These are phyloP conservation scores for Solanum ossicruentum DNA, from an alignment of 257 asterid species.

Conservation along the genomic window DNA sequence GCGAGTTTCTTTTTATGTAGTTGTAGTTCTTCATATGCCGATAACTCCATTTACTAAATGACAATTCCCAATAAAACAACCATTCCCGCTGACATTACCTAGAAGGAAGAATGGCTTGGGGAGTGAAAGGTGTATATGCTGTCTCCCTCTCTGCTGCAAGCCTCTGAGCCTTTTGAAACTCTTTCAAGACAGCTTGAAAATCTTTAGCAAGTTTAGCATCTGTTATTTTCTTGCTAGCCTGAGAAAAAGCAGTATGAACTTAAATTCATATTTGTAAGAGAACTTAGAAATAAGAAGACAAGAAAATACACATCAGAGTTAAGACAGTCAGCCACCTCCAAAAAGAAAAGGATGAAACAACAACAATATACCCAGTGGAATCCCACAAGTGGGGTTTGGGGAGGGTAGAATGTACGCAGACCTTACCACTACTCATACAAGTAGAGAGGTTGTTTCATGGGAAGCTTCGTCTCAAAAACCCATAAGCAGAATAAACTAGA, in stretches of 20 bases:
- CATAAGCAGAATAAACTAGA: too few species aligned
- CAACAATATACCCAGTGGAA: too few species aligned
- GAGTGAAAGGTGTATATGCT: slow-evolving; percentile 57
- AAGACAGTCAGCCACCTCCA: background rate
- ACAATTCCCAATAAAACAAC: background rate
- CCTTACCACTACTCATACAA: too few species aligned
- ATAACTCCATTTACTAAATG: background rate
- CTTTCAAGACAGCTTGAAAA: slow-evolving; percentile 82
- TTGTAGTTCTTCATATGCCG: background rate
- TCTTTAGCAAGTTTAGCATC: slow-evolving; percentile 97
- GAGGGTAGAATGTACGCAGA: too few species aligned
- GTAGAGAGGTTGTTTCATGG: too few species aligned
- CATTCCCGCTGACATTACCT: slow-evolving; percentile 25
- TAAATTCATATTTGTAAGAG: background rate
- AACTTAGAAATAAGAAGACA: background rate
- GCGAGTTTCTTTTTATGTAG: background rate
- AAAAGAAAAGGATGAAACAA: background rate
- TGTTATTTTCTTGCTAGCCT: slow-evolving; percentile 83
- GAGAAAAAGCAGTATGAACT: slow-evolving; percentile 4
- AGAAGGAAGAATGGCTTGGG: slow-evolving; percentile 37
- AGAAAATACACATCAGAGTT: background rate
- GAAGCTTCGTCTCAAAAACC: too few species aligned
- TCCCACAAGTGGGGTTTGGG: too few species aligned
- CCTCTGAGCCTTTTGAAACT: slow-evolving; percentile 58
- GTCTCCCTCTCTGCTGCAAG: slow-evolving; percentile 46